Evolutionary conservation across 495 filamentous ascomycete species (phyloP), one percentile per base, ranked within the genome.

Genomic region (Tuber brumale): DNA sequence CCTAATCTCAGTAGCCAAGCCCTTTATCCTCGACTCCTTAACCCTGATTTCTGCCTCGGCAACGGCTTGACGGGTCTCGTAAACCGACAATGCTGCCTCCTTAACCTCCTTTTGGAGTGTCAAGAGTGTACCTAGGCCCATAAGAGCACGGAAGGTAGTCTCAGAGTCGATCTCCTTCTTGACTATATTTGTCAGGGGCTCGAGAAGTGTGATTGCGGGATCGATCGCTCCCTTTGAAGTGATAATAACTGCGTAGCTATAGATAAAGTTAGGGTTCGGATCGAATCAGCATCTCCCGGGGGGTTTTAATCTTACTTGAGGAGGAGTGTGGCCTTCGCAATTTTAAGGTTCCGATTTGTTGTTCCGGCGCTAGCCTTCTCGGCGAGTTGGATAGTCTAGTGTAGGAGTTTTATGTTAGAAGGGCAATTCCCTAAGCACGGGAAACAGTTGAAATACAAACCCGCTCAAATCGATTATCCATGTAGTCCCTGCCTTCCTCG

Each of bases 71-170:
- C 84, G 84, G 2, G 87, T 81, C 14, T 83, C 85, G 70, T 87
- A 86, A n/a, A 88, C 82, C 74, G 86, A 85, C 45, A 85, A 85
- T 44, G 85, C 88, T 18, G 85, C 85, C 74, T 84, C 83, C 73
- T 82, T 84, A 48, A 85, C 86, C 72, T 88, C 88, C 16, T 83
- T 85, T 70, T 85, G 87, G 6, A 89, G 83, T 9, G 84, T 85
- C 27, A 93, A 82, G 41, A 97, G 81, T 43, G 94, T 98, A 0
- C 96, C 96, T 0, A 92, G 81, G 1, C 92, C 93, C 31, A 97
- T 94, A 19, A 97, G 87, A 9, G 90, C 90, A 66, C 96, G 87
- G 84, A 93, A 98, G 41, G 94, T 85, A 14, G 91, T 92, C 83
- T 99, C 96, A 0, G 90, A 88, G 79, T 97, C 95, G 14, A 85